Percentiles rank a stretch among this genome's conserved stretches.
Conservation (phyloP, 176 grass and related monocot species). For the Elymus sibiricus region DNA sequence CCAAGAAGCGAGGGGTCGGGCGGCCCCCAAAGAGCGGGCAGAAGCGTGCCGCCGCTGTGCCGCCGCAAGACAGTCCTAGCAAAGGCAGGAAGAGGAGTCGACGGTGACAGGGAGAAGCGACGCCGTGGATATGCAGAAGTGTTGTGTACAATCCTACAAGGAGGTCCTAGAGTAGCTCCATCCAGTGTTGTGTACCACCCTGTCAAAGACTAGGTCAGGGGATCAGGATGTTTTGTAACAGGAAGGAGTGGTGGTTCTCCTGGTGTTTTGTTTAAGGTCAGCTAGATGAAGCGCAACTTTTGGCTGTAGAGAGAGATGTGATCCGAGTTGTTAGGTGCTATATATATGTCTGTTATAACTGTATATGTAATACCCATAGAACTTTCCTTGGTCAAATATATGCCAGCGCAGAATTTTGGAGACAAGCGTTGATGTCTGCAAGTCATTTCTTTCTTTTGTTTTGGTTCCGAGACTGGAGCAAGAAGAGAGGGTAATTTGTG, state of each 20-base stretch:
- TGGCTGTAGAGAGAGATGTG: conserved; percentile 35
- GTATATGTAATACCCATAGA: conserved; percentile 14
- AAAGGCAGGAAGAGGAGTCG: conserved; percentile 38
- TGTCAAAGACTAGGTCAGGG: conserved; percentile 21
- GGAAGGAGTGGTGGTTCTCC: conserved; percentile 19
- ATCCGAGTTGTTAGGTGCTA: not conserved
- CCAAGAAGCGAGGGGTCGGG: conserved; percentile 47
- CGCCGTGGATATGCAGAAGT: not conserved
- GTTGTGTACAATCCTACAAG: conserved; percentile 44
- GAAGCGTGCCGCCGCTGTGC: conserved; percentile 15
- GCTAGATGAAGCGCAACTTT: conserved; percentile 19
- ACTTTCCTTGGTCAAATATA: not conserved
- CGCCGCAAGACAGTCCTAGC: conserved; percentile 29
- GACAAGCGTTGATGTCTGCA: not conserved
- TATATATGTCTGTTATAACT: conserved; percentile 12
- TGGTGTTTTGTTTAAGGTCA: conserved; percentile 23
- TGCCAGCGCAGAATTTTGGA: not conserved
- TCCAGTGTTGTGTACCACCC: conserved; percentile 7
- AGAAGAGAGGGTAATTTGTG: not conserved
- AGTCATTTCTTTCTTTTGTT: not conserved
- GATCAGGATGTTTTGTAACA: conserved; percentile 32
- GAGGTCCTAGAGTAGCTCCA: conserved; percentile 5
- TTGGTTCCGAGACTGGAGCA: not conserved
- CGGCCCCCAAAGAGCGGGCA: conserved; percentile 47
- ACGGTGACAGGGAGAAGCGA: not conserved